A percentile compares a stretch with the other conserved stretches of the same genome.
phyloP scores from a whole-genome alignment of 2,329 filamentous ascomycete genomes.

The Aspergillus tanneri region DNA sequence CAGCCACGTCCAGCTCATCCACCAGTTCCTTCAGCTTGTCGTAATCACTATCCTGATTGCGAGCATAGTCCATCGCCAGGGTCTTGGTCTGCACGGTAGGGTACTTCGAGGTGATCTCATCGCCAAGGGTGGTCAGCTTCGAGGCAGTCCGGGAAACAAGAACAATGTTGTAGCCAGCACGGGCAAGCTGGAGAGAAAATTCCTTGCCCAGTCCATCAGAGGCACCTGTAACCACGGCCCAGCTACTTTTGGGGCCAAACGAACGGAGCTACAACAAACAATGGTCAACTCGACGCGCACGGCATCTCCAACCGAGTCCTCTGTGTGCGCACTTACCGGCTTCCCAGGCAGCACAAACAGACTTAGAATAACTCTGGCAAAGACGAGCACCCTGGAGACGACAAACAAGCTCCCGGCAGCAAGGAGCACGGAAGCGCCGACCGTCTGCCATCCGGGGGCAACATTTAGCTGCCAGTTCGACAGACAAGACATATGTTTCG shows the following conservation, averaged over 20 bases:
- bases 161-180: conserved; percentile 89
- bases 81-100: conserved; percentile 69
- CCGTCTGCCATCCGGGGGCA: conserved; percentile 38
- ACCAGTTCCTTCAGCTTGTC: conserved; percentile 67
- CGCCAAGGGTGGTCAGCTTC: conserved; percentile 76
- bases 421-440: conserved; percentile 38
- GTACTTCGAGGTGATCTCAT: conserved; percentile 70
- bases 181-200: conserved; percentile 84
- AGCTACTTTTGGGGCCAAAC: conserved; percentile 87
- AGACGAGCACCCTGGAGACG: conserved; percentile 57
- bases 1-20: conserved; percentile 72
- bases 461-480: conserved; percentile 37
- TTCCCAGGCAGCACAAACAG: conserved; percentile 64
- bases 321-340: conserved; percentile 38
- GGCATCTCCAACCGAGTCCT: neutral
- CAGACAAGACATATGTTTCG: conserved; percentile 32
- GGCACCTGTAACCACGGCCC: conserved; percentile 91
- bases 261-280: conserved; percentile 67
- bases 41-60: conserved; percentile 78
- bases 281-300: conserved; percentile 22
- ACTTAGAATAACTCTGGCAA: conserved; percentile 62
- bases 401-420: conserved; percentile 60
- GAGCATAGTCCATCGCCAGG: conserved; percentile 87
- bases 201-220: conserved; percentile 97
- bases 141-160: conserved; percentile 94